Base-by-base conservation (phyloP, 177 flowering plant genomes). In the Vitis hybrid region DNA sequence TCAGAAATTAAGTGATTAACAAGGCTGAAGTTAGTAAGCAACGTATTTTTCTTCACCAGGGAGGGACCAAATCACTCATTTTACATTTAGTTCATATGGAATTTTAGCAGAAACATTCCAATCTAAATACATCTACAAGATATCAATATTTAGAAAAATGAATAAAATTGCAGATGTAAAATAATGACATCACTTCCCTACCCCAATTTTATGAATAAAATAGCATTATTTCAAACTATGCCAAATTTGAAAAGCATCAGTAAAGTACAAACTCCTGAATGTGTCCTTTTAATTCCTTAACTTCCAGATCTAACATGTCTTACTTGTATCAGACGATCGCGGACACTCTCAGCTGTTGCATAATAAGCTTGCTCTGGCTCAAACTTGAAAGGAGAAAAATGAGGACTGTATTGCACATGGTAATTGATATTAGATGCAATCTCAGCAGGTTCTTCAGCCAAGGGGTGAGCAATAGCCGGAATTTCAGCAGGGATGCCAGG, bases 271-370 rank as follows among this genome's bases (percentile, higher is more conserved):
- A 35, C 46, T 35, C 48, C 15, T 35, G 48, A 51, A 46, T n/a
- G 13, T 32, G 4, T 35, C 50, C 15, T 13, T 4, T 24, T 35
- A 12, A 58, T 6, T 11, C 11, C 16, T 24, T 6, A n/a, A 32
- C 3, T 57, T 8, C 48, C 4, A 6, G 21, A 18, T 7, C 52
- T 60, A 56, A 65, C 2, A 11, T 19, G n/a, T 3, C 16, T 48
- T 79, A 91, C 98, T 65, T 91, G 86, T 18, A 91, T 73, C 65
- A 95, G 86, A 65, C 85, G 88, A 66, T 95, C 99, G 11, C 97
- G 90, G 40, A 90, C 90, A 63, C 99, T 93, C 46, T 91, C 97
- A 1, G 98, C 98, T 1, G 98, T 88, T 16, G 99, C 95, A 50
- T 79, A 89, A 78, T 67, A 93, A 1, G 96, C 97, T 75, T 93